Percentiles rank a stretch among this genome's conserved stretches.
Evolutionary conservation across 495 filamentous ascomycete genomes (phyloP).

Genomic region (Ascodesmis nigricans): DNA sequence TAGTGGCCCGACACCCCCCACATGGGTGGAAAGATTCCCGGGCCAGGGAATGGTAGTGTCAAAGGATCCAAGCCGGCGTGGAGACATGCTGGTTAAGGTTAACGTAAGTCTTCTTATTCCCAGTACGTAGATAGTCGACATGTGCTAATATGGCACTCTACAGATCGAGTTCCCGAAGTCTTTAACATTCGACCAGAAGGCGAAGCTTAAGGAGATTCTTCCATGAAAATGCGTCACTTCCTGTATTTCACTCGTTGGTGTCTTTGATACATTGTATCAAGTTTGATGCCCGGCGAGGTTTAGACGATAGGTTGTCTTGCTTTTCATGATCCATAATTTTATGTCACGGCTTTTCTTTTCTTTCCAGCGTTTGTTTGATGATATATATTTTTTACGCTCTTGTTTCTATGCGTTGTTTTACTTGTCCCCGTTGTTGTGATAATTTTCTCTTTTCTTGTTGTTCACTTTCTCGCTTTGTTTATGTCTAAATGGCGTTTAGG

Average conservation of each 20-base stretch:
- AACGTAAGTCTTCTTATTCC: constrained; percentile 37
- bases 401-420: too few species aligned
- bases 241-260: background rate
- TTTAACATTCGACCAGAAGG: constrained; percentile 55
- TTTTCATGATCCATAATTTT: constrained; percentile 2
- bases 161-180: constrained; percentile 43
- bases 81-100: constrained; percentile 72
- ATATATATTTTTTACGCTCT: too few species aligned
- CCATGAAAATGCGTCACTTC: too few species aligned
- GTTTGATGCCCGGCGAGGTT: background rate
- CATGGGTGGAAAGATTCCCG: constrained; percentile 59
- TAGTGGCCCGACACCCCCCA: constrained; percentile 64
- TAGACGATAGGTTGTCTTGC: background rate
- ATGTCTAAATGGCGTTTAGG: too few species aligned
- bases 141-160: background rate
- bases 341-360: background rate
- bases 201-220: constrained; percentile 53
- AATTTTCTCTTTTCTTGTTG: too few species aligned
- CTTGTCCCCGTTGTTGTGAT: too few species aligned
- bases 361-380: constrained; percentile 7
- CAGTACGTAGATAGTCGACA: background rate
- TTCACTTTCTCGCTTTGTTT: too few species aligned
- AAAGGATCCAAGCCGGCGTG: constrained; percentile 63
- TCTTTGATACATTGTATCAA: constrained; percentile 1
- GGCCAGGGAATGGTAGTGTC: constrained; percentile 74